Conservation (phyloP, 2,329 filamentous ascomycete genomes). For the Aspergillus versicolor region DNA sequence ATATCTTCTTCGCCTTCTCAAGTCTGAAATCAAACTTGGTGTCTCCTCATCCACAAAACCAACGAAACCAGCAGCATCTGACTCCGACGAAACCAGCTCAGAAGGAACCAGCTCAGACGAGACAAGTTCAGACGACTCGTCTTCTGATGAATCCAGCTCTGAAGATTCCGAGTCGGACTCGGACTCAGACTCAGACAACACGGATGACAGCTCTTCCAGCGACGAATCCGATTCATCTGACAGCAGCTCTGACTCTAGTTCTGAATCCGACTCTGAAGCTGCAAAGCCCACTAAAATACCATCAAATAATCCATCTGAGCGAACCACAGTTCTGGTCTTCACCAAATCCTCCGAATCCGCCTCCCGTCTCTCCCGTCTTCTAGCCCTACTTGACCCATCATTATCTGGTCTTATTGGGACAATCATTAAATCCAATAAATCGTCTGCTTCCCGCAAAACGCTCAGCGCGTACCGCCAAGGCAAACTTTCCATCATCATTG, state of each 20-base stretch:
- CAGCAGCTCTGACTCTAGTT: slow-evolving; percentile 16
- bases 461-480: slow-evolving; percentile 64
- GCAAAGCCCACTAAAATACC: not conserved
- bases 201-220: slow-evolving; percentile 13
- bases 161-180: slow-evolving; percentile 19
- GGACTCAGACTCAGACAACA: slow-evolving; percentile 26
- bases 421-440: slow-evolving; percentile 76
- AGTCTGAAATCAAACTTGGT: slow-evolving; percentile 35
- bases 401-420: slow-evolving; percentile 62
- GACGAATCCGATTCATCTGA: slow-evolving; percentile 22
- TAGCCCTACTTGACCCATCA: slow-evolving; percentile 64
- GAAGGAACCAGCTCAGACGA: slow-evolving; percentile 36
- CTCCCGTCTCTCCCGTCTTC: slow-evolving; percentile 77
- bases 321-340: slow-evolving; percentile 69
- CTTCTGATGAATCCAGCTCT: slow-evolving; percentile 11
- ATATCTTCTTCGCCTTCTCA: slow-evolving; percentile 76
- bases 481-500: slow-evolving; percentile 73
- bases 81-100: slow-evolving; percentile 35
- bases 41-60: slow-evolving; percentile 1
- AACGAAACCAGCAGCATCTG: slow-evolving; percentile 14
- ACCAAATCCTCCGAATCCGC: slow-evolving; percentile 88
- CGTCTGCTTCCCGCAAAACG: slow-evolving; percentile 65
- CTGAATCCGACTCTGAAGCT: slow-evolving; percentile 18
- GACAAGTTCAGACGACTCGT: slow-evolving; percentile 26
- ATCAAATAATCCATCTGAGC: slow-evolving; percentile 29